A percentile compares a stretch with the other conserved stretches of the same genome.
phyloP scores from a whole-genome alignment of 23 red algal species.

The Cyanidiococcus yangmingshanensis region DNA sequence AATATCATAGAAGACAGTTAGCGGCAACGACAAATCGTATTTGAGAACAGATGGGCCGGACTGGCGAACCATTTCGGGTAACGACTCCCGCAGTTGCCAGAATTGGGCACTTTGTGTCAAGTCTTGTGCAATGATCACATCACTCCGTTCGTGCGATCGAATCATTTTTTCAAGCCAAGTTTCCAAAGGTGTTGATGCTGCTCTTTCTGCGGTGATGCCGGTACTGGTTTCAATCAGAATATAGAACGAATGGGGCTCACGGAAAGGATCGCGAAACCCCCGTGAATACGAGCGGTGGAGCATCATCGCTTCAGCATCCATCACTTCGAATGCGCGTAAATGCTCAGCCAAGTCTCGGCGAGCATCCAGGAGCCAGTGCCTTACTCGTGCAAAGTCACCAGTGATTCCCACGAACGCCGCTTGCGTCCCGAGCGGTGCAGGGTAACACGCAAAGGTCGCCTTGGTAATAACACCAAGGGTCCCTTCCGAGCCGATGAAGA shows the following conservation, averaged over 20 bases:
- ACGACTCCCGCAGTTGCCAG: slow-evolving; percentile 74
- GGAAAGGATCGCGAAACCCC: slow-evolving; percentile 54
- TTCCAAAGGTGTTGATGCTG: slow-evolving; percentile 46
- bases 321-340: slow-evolving; percentile 88
- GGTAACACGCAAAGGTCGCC: slow-evolving; percentile 58
- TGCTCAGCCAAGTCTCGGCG: slow-evolving; percentile 53
- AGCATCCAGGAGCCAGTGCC: slow-evolving; percentile 32
- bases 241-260: slow-evolving; percentile 33
- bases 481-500: slow-evolving; percentile 86
- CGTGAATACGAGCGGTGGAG: slow-evolving; percentile 38
- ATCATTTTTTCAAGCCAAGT: slow-evolving; percentile 47
- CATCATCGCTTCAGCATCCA: slow-evolving; percentile 61
- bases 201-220: slow-evolving; percentile 43
- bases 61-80: slow-evolving; percentile 70
- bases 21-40: slow-evolving; percentile 87
- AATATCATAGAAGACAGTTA: slow-evolving; percentile 47
- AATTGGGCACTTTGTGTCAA: slow-evolving; percentile 50
- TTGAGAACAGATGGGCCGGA: slow-evolving; percentile 60
- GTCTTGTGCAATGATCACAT: slow-evolving; percentile 78
- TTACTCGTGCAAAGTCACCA: slow-evolving; percentile 38
- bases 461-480: slow-evolving; percentile 91
- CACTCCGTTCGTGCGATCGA: slow-evolving; percentile 31
- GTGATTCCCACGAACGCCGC: slow-evolving; percentile 41
- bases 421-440: slow-evolving; percentile 36
- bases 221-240: slow-evolving; percentile 81